Evolutionary conservation across 2,329 filamentous ascomycete species (phyloP).

Genomic region (Ploettnerulaceae sp.): DNA sequence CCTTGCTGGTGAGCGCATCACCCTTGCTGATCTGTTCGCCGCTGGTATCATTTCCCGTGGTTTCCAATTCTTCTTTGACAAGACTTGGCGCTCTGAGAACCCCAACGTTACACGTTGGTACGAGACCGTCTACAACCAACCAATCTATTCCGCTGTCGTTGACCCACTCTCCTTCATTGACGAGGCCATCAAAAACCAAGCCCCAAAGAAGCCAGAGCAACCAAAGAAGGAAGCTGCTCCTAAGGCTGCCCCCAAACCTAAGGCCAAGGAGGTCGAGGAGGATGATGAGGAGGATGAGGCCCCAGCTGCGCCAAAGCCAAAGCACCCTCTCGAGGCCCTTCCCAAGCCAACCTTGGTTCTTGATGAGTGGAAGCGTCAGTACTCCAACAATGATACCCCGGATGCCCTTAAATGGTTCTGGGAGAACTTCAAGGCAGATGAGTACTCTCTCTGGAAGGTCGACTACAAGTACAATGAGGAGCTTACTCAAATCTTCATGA

Average conservation of each 20-base stretch:
- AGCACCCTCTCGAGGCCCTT: constrained; percentile 90
- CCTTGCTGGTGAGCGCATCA: constrained; percentile 96
- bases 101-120: constrained; percentile 92
- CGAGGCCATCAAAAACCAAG: constrained; percentile 63
- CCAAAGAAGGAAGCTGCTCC: constrained; percentile 62
- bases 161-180: constrained; percentile 75
- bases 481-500: constrained; percentile 97
- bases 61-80: constrained; percentile 93
- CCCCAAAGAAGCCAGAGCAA: constrained; percentile 72
- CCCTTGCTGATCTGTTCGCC: constrained; percentile 88
- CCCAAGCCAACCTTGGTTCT: constrained; percentile 74
- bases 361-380: constrained; percentile 98
- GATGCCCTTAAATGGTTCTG: constrained; percentile 95
- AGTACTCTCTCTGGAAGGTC: constrained; percentile 92
- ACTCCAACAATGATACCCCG: constrained; percentile 90
- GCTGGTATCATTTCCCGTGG: constrained; percentile 75
- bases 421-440: constrained; percentile 88
- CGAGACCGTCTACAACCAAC: constrained; percentile 87
- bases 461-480: constrained; percentile 99
- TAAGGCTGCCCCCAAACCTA: constrained; percentile 45
- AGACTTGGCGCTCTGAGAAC: constrained; percentile 76
- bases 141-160: constrained; percentile 78
- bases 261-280: constrained; percentile 50
- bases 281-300: constrained; percentile 58
- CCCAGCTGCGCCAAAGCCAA: constrained; percentile 72